phyloP scores from a whole-genome alignment of 1,139 yeast genomes.

The Diutina sp. region DNA sequence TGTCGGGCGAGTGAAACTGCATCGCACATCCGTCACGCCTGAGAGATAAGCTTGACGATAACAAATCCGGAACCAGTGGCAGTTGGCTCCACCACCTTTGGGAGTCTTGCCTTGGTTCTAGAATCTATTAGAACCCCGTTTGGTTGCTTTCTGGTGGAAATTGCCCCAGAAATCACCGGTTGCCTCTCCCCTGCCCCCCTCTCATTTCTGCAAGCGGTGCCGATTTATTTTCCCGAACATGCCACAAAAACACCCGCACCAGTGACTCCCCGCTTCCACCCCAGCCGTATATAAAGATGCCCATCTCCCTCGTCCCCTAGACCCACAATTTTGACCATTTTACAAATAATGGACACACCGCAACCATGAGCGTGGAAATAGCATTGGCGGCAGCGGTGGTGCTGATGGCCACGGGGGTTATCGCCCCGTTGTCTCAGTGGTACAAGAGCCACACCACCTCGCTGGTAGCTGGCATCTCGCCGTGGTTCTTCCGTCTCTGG shows the following conservation, averaged over 20 bases:
- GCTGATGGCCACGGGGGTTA: neutral
- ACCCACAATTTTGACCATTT: no score
- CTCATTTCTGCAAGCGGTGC: neutral
- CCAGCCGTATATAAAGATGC: neutral
- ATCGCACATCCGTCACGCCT: neutral
- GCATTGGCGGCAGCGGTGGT: neutral
- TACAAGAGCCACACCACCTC: neutral
- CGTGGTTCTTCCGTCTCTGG: slow-evolving; percentile 1
- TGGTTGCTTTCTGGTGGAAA: no score
- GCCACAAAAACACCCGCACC: neutral
- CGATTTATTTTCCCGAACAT: neutral
- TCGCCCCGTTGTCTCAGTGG: neutral
- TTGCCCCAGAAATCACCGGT: neutral
- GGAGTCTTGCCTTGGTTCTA: no score
- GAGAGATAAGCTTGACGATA: neutral
- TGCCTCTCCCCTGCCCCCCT: neutral
- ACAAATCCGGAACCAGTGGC: no score
- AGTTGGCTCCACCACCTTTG: no score
- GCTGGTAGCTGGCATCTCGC: neutral
- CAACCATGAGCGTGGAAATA: neutral
- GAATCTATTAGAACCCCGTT: no score
- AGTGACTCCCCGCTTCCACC: neutral
- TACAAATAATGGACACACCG: neutral
- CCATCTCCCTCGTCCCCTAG: no score
- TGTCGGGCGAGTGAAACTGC: neutral